Base-by-base conservation (phyloP, 2,329 filamentous ascomycete genomes). In the Colletotrichum brevisporum region DNA sequence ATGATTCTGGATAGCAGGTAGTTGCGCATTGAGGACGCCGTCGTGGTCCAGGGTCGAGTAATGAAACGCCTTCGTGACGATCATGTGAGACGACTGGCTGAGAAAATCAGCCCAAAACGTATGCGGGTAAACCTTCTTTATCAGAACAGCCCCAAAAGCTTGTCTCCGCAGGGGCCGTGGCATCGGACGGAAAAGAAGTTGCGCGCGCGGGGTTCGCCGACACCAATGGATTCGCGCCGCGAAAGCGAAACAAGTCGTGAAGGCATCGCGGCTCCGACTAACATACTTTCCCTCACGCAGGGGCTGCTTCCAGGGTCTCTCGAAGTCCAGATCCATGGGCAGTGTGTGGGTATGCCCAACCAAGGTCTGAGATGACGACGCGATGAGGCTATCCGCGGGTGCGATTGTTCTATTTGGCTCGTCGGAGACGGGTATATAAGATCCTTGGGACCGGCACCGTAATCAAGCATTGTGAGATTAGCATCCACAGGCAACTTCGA, bases 91-190 rank as follows among this genome's bases (percentile, higher is more conserved):
- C 63, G 36, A 55, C 55, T 61, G 63, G 56, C 51, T 41, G 27
- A 24, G 27, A 61, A 61, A 56, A 52, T 69, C 51, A 52, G 55
- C 55, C 62, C 55, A 67, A 67, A 47, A 61, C 50, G 55, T 52
- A 5, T 39, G 36, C 55, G 55, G 51, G 62, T 54, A 53, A 67
- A 69, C 43, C 51, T 69, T 69, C 21, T 67, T 67, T 43, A 36
- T 55, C 26, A 36, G 10, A 50, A 50, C 24, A 5, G 24, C 12
- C 31, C 58, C 48, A 54, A 43, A 69, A 69, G 63, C 56, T 61
- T 56, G 18, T 41, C 45, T 61, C 24, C 47, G 55, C 6, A 21
- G 31, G 13, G 24, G 24, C n/a, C 13, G 16, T 48, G n/a, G 52
- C 26, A 67, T 69, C 55, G 18, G 67, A 69, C 56, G 55, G 50